phyloP scores from a whole-genome alignment of 139 green algal species.

The Tetradesmus lagerheimii region DNA sequence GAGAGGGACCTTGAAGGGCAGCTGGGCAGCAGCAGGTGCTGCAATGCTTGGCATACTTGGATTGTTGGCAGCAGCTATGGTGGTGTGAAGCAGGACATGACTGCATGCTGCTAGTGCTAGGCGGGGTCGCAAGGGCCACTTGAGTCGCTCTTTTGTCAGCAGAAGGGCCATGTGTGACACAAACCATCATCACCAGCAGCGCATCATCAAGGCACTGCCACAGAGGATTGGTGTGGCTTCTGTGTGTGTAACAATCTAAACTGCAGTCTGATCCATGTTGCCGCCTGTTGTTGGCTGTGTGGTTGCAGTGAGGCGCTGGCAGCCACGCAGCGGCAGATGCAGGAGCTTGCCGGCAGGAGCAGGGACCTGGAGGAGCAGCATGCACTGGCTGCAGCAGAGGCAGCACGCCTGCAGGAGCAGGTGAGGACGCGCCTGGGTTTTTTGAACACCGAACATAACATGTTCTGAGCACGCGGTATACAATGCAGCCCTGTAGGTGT shows the following conservation, averaged over 20 bases:
- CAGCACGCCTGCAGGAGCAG: conserved; percentile 40
- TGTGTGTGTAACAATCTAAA: background rate
- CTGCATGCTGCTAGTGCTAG: background rate
- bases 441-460: too few relatives aligned
- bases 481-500: too few relatives aligned
- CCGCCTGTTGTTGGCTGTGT: background rate
- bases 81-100: too few relatives aligned
- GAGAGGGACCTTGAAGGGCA: conserved; percentile 73
- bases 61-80: background rate
- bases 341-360: conserved; percentile 50
- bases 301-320: conserved; percentile 56
- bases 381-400: conserved; percentile 34
- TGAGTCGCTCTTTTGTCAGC: too few relatives aligned
- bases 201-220: too few relatives aligned
- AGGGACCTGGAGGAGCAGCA: conserved; percentile 43
- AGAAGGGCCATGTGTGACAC: too few relatives aligned
- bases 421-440: background rate
- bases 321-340: conserved; percentile 58
- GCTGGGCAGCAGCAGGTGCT: conserved; percentile 57
- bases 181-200: too few relatives aligned
- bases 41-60: background rate
- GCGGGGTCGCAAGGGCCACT: too few relatives aligned
- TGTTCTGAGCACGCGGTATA: too few relatives aligned
- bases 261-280: background rate
- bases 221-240: too few relatives aligned